Percentiles rank a stretch among this genome's conserved stretches.
These are phyloP conservation scores for Phaffomyces thermotolerans DNA, from an alignment of 805 yeast species.

Conservation along the genomic window DNA sequence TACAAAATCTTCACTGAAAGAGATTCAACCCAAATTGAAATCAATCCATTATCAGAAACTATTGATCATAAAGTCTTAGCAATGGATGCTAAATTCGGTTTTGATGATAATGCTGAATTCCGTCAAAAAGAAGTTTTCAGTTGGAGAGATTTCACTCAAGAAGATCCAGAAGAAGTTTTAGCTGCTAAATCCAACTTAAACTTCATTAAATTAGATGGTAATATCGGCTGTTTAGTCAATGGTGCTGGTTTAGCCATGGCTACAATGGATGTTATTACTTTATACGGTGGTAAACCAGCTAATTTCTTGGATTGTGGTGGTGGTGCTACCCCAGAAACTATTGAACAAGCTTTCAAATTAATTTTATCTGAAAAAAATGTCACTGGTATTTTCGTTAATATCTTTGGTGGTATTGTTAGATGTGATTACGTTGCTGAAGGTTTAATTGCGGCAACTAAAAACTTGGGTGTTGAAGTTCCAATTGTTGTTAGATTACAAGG, in stretches of 20 bases:
- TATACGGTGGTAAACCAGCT: conserved; percentile 98
- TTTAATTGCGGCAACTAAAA: conserved; percentile 89
- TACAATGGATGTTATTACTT: conserved; percentile 97
- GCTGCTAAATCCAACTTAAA: conserved; percentile 88
- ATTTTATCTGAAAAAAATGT: conserved; percentile 85
- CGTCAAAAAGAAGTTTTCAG: conserved; percentile 91
- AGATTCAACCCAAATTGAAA: conserved; percentile 97
- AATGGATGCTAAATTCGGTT: conserved; percentile 98
- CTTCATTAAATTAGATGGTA: conserved; percentile 96
- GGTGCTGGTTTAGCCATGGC: conserved; percentile 99
- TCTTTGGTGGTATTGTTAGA: conserved; percentile 99
- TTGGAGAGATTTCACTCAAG: conserved; percentile 97
- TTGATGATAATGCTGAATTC: conserved; percentile 93
- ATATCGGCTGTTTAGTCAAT: conserved; percentile 96
- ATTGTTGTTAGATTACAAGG: conserved; percentile 98
- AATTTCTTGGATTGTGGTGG: conserved; percentile 99
- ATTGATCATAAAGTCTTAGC: conserved; percentile 85
- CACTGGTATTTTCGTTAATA: conserved; percentile 94
- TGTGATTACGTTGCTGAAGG: conserved; percentile 99
- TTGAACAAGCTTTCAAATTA: conserved; percentile 92
- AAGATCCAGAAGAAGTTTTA: conserved; percentile 93
- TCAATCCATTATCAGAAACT: conserved; percentile 95
- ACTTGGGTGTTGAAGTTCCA: conserved; percentile 84
- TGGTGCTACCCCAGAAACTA: conserved; percentile 98
- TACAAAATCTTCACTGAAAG: conserved; percentile 84